Evolutionary conservation across 768 basidiomycete genomes (phyloP), one percentile per base, ranked within the genome.

Genomic region (Trametes cingulata): DNA sequence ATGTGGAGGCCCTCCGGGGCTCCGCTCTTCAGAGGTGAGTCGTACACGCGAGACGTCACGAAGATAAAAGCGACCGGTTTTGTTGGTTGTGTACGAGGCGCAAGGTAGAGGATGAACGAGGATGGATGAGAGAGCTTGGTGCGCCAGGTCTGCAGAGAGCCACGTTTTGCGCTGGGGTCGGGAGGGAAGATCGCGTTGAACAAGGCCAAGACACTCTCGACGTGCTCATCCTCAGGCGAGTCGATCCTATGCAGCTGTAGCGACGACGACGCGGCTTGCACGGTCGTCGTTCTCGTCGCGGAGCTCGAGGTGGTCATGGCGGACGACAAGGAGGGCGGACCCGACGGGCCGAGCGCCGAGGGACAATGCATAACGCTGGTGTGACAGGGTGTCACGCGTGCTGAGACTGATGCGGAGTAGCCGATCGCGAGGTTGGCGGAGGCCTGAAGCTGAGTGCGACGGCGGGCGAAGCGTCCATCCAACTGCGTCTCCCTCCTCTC

Each of bases 101-200:
- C 41, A 5, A 71, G 52, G 39, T 66, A 71, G 29, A 68, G 9
- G 52, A 71, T 66, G 37, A 58, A 35, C 0, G 67, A 58, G 6
- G 51, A 41, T 1, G 57, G 56, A 39, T 52, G 49, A 10, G 63
- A 40, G 33, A 71, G 65, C 0, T 52, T 55, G 27, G 50, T 40
- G 19, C 57, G 58, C 69, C 67, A 71, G 22, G 56, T 33, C 4
- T 47, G 29, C 15, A 67, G 33, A 1, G 68, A 68, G 15, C 67
- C 64, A 49, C 68, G 64, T 37, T 69, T 71, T 6, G 69, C 60
- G 24, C 42, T 41, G 0, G 56, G 54, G 36, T 66, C 65, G n/a
- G 66, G 29, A 9, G 24, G 43, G 52, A 71, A 71, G n/a, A 69
- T 65, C 6, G 39, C 6, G 53, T 71, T 68, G 7, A 65, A 68